These are phyloP conservation scores for Termitomyces sp. DNA, from an alignment of 768 basidiomycete species.

Conservation along the genomic window DNA sequence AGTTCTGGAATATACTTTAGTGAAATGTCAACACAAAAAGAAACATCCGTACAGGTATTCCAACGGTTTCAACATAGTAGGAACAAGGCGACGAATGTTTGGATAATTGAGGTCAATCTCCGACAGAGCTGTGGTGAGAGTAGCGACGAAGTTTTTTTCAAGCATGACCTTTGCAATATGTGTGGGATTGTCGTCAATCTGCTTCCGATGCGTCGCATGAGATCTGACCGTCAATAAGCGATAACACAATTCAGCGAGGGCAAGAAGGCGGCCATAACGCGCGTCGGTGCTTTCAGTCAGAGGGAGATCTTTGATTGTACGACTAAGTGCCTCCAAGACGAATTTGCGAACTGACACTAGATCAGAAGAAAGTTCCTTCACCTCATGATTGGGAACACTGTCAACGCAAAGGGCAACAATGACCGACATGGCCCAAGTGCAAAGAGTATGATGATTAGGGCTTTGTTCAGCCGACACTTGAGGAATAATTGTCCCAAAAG, in stretches of 20 bases:
- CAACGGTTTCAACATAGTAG: constrained; percentile 81
- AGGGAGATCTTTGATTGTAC: constrained; percentile 76
- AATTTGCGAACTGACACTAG: constrained; percentile 88
- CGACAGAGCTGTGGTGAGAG: constrained; percentile 79
- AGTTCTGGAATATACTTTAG: constrained; percentile 45
- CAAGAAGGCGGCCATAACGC: constrained; percentile 85
- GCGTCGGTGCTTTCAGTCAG: constrained; percentile 56
- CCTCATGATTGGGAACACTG: constrained; percentile 53
- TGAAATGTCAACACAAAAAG: constrained; percentile 8
- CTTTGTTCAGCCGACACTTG: constrained; percentile 54
- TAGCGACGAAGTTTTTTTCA: constrained; percentile 93
- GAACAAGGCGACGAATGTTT: constrained; percentile 79
- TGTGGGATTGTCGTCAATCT: constrained; percentile 71
- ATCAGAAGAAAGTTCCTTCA: constrained; percentile 74
- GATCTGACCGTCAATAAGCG: constrained; percentile 80
- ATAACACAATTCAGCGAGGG: constrained; percentile 82
- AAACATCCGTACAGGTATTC: constrained; percentile 69
- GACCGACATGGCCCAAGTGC: constrained; percentile 87
- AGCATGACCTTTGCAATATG: constrained; percentile 98
- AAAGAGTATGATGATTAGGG: constrained; percentile 55
- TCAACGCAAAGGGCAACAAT: constrained; percentile 94
- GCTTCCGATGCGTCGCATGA: constrained; percentile 50
- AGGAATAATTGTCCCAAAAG: constrained; percentile 68
- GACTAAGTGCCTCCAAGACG: constrained; percentile 84
- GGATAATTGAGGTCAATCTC: constrained; percentile 97